Conservation (phyloP, 2,329 filamentous ascomycete genomes). For the Cercospora sojina region DNA sequence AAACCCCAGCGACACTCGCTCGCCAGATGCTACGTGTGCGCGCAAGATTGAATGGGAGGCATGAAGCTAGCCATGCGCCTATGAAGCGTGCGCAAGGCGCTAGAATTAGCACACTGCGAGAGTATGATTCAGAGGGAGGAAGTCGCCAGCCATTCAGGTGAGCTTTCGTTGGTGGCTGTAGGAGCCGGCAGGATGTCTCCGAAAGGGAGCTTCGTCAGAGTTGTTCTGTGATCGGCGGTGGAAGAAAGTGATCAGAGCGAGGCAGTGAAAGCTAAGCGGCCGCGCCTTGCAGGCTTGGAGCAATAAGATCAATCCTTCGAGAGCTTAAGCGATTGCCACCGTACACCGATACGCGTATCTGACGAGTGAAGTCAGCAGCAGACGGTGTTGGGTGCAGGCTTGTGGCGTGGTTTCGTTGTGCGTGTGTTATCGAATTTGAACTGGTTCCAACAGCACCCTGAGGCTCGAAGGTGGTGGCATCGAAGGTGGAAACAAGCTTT, state of each 20-base stretch:
- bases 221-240: background rate
- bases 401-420: background rate
- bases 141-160: background rate
- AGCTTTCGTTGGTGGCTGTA: background rate
- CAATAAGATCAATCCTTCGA: background rate
- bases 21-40: background rate
- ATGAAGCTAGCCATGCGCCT: background rate
- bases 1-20: slow-evolving; percentile 4
- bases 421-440: background rate
- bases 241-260: background rate
- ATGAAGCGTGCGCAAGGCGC: background rate
- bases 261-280: slow-evolving; percentile 1
- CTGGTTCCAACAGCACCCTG: background rate
- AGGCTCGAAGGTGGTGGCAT: background rate
- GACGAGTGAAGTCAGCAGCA: background rate
- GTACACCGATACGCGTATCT: background rate
- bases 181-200: slow-evolving; percentile 2
- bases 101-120: background rate
- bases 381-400: background rate
- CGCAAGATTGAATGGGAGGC: background rate
- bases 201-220: background rate
- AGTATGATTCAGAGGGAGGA: background rate
- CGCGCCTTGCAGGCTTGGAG: background rate
- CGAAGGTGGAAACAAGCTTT: background rate
- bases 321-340: background rate